Evolutionary conservation across 148 eudicot species (phyloP).

Genomic region (Chenopodium suecicum): DNA sequence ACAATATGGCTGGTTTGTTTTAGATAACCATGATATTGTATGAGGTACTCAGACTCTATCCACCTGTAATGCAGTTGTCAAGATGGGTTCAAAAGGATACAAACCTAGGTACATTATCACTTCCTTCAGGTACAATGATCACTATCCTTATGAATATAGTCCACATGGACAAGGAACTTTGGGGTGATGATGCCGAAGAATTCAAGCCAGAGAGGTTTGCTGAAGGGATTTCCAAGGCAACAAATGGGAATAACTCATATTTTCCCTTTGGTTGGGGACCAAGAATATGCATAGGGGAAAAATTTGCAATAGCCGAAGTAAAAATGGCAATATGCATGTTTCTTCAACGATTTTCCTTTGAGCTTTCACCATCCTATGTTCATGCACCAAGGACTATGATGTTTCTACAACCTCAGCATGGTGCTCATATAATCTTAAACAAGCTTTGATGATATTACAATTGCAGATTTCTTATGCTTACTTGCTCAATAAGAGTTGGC

Average conservation of each 20-base stretch:
- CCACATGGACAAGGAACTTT: constrained; percentile 19
- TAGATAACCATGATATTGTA: constrained; percentile 33
- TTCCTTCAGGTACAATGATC: constrained; percentile 15
- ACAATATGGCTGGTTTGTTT: not conserved
- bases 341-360: constrained; percentile 26
- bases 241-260: constrained; percentile 16
- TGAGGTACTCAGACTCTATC: constrained; percentile 36
- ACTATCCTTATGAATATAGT: not conserved
- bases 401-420: constrained; percentile 30
- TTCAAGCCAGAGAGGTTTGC: constrained; percentile 32
- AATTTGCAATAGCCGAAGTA: constrained; percentile 24
- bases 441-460: constrained; percentile 21
- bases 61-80: constrained; percentile 16
- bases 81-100: constrained; percentile 18
- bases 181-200: constrained; percentile 31
- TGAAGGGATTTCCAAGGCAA: constrained; percentile 31
- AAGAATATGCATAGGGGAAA: constrained; percentile 30
- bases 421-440: constrained; percentile 27
- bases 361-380: constrained; percentile 31
- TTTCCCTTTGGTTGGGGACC: constrained; percentile 37
- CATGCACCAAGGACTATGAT: constrained; percentile 31
- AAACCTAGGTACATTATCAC: constrained; percentile 18
- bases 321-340: constrained; percentile 29
- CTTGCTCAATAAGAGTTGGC: too few relatives aligned
- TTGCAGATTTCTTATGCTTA: too few relatives aligned